phyloP scores from a whole-genome alignment of 495 filamentous ascomycete genomes.

The Thozetella sp. region DNA sequence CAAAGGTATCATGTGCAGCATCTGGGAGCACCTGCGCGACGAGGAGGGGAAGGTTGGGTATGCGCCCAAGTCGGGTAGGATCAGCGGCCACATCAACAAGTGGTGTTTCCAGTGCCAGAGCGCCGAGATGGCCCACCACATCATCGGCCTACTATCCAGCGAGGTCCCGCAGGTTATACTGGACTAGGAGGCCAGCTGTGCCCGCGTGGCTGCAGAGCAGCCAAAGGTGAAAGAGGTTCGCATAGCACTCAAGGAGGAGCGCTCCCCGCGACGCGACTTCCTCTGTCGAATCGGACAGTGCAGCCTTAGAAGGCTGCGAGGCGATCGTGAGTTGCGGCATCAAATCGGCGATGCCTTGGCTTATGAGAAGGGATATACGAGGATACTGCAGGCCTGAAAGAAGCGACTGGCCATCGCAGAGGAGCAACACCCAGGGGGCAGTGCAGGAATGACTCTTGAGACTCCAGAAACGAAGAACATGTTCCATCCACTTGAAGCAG shows the following conservation, averaged over 20 bases:
- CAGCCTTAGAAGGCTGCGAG: neutral
- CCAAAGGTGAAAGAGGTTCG: neutral
- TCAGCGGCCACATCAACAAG: constrained; percentile 70
- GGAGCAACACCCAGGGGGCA: too few species aligned
- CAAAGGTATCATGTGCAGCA: constrained; percentile 82
- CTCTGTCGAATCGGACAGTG: too few species aligned
- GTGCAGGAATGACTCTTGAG: too few species aligned
- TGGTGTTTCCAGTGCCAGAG: constrained; percentile 78
- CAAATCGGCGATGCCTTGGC: too few species aligned
- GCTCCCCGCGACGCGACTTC: too few species aligned
- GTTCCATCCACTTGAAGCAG: too few species aligned
- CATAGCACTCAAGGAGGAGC: neutral
- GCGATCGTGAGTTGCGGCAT: too few species aligned
- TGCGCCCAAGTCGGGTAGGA: constrained; percentile 69
- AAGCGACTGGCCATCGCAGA: too few species aligned
- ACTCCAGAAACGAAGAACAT: too few species aligned
- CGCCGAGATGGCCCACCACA: constrained; percentile 6
- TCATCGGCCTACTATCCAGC: neutral
- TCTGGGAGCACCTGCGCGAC: constrained; percentile 80
- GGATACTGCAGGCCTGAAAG: too few species aligned
- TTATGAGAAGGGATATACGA: too few species aligned
- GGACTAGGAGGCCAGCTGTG: neutral
- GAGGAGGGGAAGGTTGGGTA: constrained; percentile 67
- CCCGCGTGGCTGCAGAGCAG: neutral
- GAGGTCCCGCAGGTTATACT: neutral